Percentiles rank a stretch among this genome's conserved stretches.
Evolutionary conservation across 306 rosid species (phyloP).

Genomic region (Dalbergia cochinchinensis): DNA sequence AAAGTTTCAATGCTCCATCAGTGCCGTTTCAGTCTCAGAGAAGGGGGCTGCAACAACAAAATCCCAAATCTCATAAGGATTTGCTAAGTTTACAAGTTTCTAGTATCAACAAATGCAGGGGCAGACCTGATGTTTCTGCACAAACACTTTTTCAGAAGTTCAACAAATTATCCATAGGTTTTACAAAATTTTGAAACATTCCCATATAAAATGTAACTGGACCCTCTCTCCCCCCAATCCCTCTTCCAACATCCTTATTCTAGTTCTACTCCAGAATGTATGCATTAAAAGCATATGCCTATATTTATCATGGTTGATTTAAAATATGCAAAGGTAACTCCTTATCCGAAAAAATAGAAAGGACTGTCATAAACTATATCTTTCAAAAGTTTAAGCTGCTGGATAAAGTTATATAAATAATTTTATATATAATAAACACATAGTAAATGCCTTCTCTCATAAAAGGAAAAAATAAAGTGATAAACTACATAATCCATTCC

Average conservation of each 20-base stretch:
- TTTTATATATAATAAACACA: no score
- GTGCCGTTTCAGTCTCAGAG: constrained; percentile 92
- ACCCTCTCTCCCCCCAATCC: background rate
- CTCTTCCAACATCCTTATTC: constrained; percentile 24
- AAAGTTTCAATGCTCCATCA: constrained; percentile 85
- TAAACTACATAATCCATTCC: constrained; percentile 25
- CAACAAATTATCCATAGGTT: background rate
- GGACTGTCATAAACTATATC: background rate
- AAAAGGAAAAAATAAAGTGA: background rate
- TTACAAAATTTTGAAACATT: background rate
- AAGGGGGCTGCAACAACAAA: constrained; percentile 86
- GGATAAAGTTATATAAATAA: no score
- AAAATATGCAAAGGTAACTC: constrained; percentile 6
- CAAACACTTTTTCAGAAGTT: background rate
- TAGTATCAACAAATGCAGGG: constrained; percentile 1
- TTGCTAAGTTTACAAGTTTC: constrained; percentile 8
- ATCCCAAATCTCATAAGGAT: constrained; percentile 6
- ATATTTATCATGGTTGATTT: background rate
- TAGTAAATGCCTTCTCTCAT: background rate
- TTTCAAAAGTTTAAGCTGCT: no score
- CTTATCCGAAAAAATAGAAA: background rate
- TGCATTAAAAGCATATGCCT: constrained; percentile 1
- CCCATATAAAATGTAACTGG: background rate
- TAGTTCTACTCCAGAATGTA: constrained; percentile 4
- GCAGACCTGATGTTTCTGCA: background rate